Base-by-base conservation (phyloP, 2,329 filamentous ascomycete species). In the Sporothrix brunneoviolacea region DNA sequence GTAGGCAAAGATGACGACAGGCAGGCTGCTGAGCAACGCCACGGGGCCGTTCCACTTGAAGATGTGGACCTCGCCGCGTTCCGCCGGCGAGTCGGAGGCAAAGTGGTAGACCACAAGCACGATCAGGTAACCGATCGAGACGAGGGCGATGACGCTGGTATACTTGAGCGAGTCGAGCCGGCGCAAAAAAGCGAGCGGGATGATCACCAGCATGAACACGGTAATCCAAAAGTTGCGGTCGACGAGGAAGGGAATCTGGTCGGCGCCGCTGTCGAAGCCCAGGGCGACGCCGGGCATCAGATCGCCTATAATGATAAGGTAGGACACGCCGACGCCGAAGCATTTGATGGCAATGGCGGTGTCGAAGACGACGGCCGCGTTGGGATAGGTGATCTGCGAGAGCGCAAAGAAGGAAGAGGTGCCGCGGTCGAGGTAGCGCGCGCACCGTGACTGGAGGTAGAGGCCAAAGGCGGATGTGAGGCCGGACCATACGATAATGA, bases 171-270 rank as follows among this genome's bases (percentile, higher is more conserved):
- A 97, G 67, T 98, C 93, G 36, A 98, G 75, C 32, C 90, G 83
- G 55, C 90, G 84, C 33, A 98, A 73, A 62, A 97, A 98, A 49
- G 90, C 94, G 51, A 98, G 74, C 4, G 93, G 93, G 57, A 98
- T 97, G 58, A 98, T 88, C 55, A 95, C 79, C 56, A 96, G 78
- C 90, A 98, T 95, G 64, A 98, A 98, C 1, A 84, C 91, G 2
- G 93, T 97, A 55, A 98, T 87, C 93, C 93, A 98, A 65, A 98
- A 98, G 64, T 93, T 86, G 45, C 93, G 81, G 64, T 97, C 90
- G 38, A 91, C 77, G 56, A 97, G 70, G 62, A 91, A 97, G 2
- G 82, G 77, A 39, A 85, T 71, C 3, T 79, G 75, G 16, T 76
- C 79, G 18, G 79, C 78, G 44, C 74, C 71, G 42, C 79, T 76